Evolutionary conservation across 1,284 basidiomycete genomes (phyloP), one percentile per base, ranked within the genome.

Genomic region (Trichosporon inkin): DNA sequence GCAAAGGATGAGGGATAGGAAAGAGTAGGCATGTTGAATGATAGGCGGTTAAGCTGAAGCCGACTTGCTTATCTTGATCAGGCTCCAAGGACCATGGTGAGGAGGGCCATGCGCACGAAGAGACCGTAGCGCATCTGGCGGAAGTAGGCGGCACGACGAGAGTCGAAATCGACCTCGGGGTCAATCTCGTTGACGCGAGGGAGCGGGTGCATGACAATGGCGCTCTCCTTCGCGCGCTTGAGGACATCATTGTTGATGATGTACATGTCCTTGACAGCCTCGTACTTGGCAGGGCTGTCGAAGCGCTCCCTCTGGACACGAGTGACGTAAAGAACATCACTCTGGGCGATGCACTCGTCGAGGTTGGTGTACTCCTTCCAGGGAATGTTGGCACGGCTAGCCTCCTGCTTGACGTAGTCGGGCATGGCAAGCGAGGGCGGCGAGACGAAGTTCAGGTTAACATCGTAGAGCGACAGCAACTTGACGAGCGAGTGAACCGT

Each of bases 121-220:
- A 98, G 87, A 56, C 95, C 96, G 78, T 95, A 96, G 64, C 93
- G 88, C 93, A 98, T 97, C 77, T 98, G 94, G 53, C 96, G 86
- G 88, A 98, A 97, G 81, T 97, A 99, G 34, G 93, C 94, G 1
- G 94, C 95, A 13, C 94, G 84, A 51, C 89, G 85, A 13, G 86
- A 89, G 78, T 99, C 95, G 71, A 96, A 98, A 80, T 99, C 96
- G 56, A 99, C 93, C 76, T 98, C 94, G 6, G 93, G 90, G 75
- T 96, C 93, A 69, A 99, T 95, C 88, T 99, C 91, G 72, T 94
- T 94, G 53, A 93, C 85, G 70, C 96, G 81, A 17, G 96, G 96
- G 49, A 99, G 81, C 16, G 96, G 96, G 80, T 99, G 96, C 90
- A 99, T 93, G 65, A 99, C 93, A 65, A 98, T 97, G 84, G 95